Evolutionary conservation across 2,329 filamentous ascomycete species (phyloP), one percentile per base, ranked within the genome.

Genomic region (Saccharata proteae): DNA sequence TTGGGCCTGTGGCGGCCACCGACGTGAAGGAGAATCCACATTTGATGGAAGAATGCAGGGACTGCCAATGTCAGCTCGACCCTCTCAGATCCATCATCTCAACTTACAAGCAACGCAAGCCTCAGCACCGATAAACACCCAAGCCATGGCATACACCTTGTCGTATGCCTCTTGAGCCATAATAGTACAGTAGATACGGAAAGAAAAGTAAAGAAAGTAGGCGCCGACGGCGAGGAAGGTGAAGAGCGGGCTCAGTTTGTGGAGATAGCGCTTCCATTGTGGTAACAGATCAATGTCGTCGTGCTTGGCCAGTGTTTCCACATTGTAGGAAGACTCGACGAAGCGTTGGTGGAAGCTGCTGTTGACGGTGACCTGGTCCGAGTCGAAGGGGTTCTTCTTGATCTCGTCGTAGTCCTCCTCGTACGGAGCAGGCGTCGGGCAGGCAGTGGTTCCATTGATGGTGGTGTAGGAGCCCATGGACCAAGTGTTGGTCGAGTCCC

Each of bases 181-280:
- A 12, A 30, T 19, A 14, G 28, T 30, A 14, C 20, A 30, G 28
- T 30, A 30, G 16, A 30, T 30, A 21, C 28, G 28, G 28, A 30
- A 30, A 14, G 17, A 16, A 19, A 30, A 30, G 28, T 30, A 30
- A 21, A 30, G 28, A 30, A 18, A 30, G 17, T 30, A 30, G 16
- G 28, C 17, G 17, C 16, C 28, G 3, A 30, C 20, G 11, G 28
- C 28, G 15, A 30, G 11, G 6, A 21, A n/a, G 5, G 28, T 30
- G 16, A 18, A 15, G n/a, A 30, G 11, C 5, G 28, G 28, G 15
- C 16, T 21, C 11, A 30, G 20, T 9, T 21, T 16, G 28, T 30
- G 18, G 28, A 30, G 16, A 10, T 10, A 6, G 11, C 20, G 17
- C 28, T 30, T 30, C 28, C 28, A 30, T 14, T 19, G 28, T 8